A percentile compares a stretch with the other conserved stretches of the same genome.
phyloP scores from a whole-genome alignment of 306 rosid species.

The Cucurbita argyrosperma region DNA sequence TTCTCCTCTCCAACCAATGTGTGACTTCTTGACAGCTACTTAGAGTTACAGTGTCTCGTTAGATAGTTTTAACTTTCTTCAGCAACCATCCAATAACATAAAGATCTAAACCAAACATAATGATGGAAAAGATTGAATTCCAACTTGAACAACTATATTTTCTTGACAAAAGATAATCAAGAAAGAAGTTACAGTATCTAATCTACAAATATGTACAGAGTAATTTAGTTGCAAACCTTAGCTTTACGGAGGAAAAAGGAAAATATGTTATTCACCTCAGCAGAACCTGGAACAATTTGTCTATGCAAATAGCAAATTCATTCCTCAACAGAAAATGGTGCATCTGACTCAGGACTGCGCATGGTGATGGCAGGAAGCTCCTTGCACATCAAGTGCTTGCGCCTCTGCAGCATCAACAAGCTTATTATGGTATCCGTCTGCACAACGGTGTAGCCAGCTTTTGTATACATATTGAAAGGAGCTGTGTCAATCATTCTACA shows the following conservation, averaged over 20 bases:
- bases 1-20: too few species aligned
- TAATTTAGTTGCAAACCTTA: not conserved
- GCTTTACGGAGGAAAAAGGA: not conserved
- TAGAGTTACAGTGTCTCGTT: not conserved
- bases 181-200: not conserved
- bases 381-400: conserved; percentile 87
- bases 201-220: conserved; percentile 3
- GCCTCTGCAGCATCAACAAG: conserved; percentile 70
- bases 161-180: not conserved
- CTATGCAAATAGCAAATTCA: conserved; percentile 6
- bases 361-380: conserved; percentile 32
- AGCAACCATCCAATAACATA: not conserved
- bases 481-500: conserved; percentile 78
- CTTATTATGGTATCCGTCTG: conserved; percentile 60
- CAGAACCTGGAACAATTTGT: conserved; percentile 10
- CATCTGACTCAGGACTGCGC: conserved; percentile 27
- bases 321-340: conserved; percentile 21
- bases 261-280: conserved; percentile 12
- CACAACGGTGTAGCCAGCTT: conserved; percentile 57
- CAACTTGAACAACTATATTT: not conserved
- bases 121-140: not conserved
- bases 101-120: not conserved
- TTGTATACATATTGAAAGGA: conserved; percentile 76
- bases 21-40: not conserved
- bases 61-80: not conserved